Conservation (phyloP, 495 filamentous ascomycete genomes). For the Xylaria curta region DNA sequence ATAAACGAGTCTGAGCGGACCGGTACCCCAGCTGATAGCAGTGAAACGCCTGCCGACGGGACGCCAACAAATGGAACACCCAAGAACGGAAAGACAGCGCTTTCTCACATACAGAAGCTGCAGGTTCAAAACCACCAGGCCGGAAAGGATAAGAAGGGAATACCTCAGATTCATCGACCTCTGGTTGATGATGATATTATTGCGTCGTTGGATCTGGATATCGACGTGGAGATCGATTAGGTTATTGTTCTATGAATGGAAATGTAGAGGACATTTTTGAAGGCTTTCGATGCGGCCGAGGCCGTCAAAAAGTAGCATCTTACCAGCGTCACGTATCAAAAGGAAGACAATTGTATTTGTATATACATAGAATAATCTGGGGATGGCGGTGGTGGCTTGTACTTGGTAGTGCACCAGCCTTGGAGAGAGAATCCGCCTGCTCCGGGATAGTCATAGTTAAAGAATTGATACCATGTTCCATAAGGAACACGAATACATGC, state of each 20-base stretch:
- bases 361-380: neutral
- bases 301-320: neutral
- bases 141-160: slow-evolving; percentile 58
- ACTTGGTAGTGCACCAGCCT: too few species aligned
- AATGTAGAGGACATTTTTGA: neutral
- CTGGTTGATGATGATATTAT: slow-evolving; percentile 87
- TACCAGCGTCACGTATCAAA: neutral
- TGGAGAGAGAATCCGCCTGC: neutral
- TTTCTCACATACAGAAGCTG: slow-evolving; percentile 57
- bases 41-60: slow-evolving; percentile 40
- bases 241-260: neutral
- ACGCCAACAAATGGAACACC: slow-evolving; percentile 44
- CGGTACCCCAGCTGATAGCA: slow-evolving; percentile 50
- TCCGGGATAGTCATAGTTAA: neutral
- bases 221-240: slow-evolving; percentile 73
- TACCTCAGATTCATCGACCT: slow-evolving; percentile 70
- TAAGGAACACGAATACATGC: neutral
- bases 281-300: neutral
- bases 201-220: slow-evolving; percentile 77
- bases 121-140: slow-evolving; percentile 57
- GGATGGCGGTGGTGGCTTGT: too few species aligned
- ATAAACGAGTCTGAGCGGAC: slow-evolving; percentile 57
- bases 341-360: neutral
- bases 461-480: neutral
- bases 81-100: slow-evolving; percentile 41